Evolutionary conservation across 495 filamentous ascomycete species (phyloP).

Genomic region (Beverwykella pulmonaria): DNA sequence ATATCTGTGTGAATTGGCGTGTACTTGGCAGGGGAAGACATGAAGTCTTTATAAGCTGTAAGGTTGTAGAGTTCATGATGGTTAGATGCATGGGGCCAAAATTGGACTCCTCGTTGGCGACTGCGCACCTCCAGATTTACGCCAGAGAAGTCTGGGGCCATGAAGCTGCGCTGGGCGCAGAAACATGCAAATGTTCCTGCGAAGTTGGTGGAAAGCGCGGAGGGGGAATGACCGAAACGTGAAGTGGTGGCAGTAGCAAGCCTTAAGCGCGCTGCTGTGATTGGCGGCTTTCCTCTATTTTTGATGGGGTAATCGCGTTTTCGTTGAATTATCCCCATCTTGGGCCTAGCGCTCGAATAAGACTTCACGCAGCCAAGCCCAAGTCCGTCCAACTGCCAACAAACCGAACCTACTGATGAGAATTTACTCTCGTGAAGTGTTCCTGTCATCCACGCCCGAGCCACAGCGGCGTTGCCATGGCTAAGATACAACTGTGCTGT

Average conservation of each 20-base stretch:
- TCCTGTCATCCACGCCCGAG: not conserved
- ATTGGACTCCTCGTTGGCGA: not conserved
- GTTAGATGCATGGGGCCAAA: not conserved
- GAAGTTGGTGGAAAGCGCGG: not conserved
- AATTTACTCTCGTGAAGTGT: not conserved
- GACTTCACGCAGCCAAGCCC: not conserved
- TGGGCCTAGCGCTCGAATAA: not conserved
- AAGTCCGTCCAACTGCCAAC: not conserved
- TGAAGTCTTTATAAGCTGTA: constrained; percentile 15
- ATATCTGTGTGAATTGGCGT: constrained; percentile 5
- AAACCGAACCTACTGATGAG: not conserved
- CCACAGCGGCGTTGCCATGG: not conserved
- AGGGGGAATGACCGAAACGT: not conserved
- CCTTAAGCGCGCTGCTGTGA: not conserved
- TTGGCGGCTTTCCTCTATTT: not conserved
- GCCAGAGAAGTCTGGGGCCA: not conserved
- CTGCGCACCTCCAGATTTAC: not conserved
- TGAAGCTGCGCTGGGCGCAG: not conserved
- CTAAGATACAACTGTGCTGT: not conserved
- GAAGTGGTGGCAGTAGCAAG: not conserved
- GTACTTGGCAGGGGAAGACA: constrained; percentile 4
- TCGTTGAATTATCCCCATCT: not conserved
- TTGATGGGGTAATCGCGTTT: not conserved
- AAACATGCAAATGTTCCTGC: not conserved
- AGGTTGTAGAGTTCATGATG: constrained; percentile 3